Evolutionary conservation across 805 yeast species (phyloP).

Genomic region (Zygoascus biomembranicola): DNA sequence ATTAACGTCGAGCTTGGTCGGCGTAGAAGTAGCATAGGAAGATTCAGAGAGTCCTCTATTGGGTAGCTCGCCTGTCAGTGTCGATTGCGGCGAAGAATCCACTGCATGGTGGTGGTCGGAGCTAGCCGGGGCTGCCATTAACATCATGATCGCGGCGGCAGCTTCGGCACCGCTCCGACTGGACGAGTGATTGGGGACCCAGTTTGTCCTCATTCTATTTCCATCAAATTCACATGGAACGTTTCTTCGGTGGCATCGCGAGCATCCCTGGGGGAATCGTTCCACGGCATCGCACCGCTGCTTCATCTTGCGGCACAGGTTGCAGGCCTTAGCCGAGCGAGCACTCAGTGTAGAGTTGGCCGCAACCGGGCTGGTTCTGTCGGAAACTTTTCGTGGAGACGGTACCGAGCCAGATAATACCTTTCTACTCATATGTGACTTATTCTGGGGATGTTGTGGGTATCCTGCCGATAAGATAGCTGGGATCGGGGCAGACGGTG

Average conservation of each 20-base stretch:
- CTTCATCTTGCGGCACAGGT: slow-evolving; percentile 10
- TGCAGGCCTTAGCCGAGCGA: slow-evolving; percentile 14
- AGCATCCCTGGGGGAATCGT: slow-evolving; percentile 11
- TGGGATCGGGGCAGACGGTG: background rate
- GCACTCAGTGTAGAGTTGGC: background rate
- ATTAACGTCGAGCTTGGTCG: too few relatives aligned
- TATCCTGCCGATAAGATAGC: background rate
- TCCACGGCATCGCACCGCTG: slow-evolving; percentile 13
- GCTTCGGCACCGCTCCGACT: slow-evolving; percentile 1
- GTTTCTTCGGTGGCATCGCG: slow-evolving; percentile 7
- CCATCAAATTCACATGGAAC: slow-evolving; percentile 4
- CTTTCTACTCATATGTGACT: background rate
- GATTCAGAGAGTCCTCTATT: background rate
- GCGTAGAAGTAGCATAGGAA: background rate
- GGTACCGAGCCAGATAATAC: background rate
- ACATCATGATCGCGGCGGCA: slow-evolving; percentile 2
- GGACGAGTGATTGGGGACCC: background rate
- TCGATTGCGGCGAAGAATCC: background rate
- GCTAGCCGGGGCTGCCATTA: slow-evolving; percentile 1
- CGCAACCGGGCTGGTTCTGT: background rate
- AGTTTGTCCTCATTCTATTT: background rate
- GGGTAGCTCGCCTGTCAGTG: background rate
- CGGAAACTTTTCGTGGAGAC: background rate
- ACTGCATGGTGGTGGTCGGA: background rate
- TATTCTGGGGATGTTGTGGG: background rate